Base-by-base conservation (phyloP, 257 asterid genomes). In the Capsicum baccatum region DNA sequence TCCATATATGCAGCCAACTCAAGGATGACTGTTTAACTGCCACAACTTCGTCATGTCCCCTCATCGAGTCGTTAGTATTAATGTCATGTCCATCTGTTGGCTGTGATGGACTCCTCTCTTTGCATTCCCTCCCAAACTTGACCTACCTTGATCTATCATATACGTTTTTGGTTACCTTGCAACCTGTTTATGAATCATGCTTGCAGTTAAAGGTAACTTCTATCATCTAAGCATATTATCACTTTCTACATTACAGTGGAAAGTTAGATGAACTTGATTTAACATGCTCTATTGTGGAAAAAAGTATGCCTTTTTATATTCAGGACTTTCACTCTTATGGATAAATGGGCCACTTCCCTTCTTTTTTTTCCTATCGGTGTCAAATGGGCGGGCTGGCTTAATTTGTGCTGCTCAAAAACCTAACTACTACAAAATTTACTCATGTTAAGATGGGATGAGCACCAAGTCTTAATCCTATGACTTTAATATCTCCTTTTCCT, bases 11-110 rank as follows among this genome's bases (percentile, higher is more conserved):
- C 95, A 97, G 99, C 92, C 97, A 93, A 87, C 94, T 97, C 85
- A 91, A 92, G 91, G 99, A 97, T 88, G 98, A 91, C 85, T 92
- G 94, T 91, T 89, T 97, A 83, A 91, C 98, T 80, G 99, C 98
- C 83, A 95, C 97, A 69, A 85, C 98, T 73, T 86, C 87, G 52
- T 92, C 97, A 33, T 97, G 98, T 76, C 96, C 94, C 4, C 94
- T 91, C 86, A 92, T 94, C 55, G 98, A 97, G 89, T 92, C 94
- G 16, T 87, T 94, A 89, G 94, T 94, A 86, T 83, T 96, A 84
- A 96, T 94, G 99, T 96, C 99, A 39, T 96, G 99, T 79, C 97
- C 96, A 64, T 92, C 95, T 59, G 92, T 94, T 85, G 97, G 99
- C 83, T 87, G 95, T 19, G 94, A 88, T 86, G 99, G 99, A 63